Percentiles rank a stretch among this genome's conserved stretches.
phyloP scores from a whole-genome alignment of 1,284 basidiomycete genomes.

The Heliocybe sulcata region DNA sequence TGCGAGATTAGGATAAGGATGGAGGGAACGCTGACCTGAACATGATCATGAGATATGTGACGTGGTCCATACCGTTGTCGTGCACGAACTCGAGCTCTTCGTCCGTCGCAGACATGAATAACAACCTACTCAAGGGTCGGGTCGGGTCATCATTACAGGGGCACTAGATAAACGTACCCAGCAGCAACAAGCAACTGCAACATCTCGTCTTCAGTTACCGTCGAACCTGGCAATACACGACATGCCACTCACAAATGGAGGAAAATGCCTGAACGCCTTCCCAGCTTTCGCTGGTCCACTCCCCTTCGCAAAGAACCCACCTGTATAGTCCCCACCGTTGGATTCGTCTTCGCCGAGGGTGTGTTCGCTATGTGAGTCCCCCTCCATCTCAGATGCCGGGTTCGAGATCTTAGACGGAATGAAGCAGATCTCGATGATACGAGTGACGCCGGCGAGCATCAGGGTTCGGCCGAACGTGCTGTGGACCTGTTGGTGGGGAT shows the following conservation, averaged over 20 bases:
- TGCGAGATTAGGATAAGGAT: not conserved
- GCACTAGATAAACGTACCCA: slow-evolving; percentile 31
- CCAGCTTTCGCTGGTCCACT: slow-evolving; percentile 25
- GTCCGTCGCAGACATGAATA: slow-evolving; percentile 91
- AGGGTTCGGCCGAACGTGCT: slow-evolving; percentile 80
- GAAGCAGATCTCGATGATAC: slow-evolving; percentile 88
- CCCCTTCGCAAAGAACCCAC: not conserved
- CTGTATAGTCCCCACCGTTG: slow-evolving; percentile 1
- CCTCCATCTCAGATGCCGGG: slow-evolving; percentile 6
- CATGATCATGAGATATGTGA: slow-evolving; percentile 81
- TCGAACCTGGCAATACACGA: slow-evolving; percentile 1
- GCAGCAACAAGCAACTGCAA: slow-evolving; percentile 59
- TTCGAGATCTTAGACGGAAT: slow-evolving; percentile 33
- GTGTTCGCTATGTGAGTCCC: slow-evolving; percentile 55
- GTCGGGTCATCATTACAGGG: not conserved
- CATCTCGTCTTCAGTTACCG: slow-evolving; percentile 2
- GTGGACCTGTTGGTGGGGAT: slow-evolving; percentile 56
- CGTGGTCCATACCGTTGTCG: slow-evolving; percentile 76
- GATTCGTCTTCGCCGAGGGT: slow-evolving; percentile 40
- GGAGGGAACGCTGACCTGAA: slow-evolving; percentile 48
- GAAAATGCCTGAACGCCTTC: slow-evolving; percentile 74
- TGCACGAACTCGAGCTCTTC: slow-evolving; percentile 75
- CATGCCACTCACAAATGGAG: slow-evolving; percentile 68
- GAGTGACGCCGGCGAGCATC: slow-evolving; percentile 77
- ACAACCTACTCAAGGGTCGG: slow-evolving; percentile 29